Evolutionary conservation across 139 green algal species (phyloP).

Genomic region (Volvox reticuliferus): DNA sequence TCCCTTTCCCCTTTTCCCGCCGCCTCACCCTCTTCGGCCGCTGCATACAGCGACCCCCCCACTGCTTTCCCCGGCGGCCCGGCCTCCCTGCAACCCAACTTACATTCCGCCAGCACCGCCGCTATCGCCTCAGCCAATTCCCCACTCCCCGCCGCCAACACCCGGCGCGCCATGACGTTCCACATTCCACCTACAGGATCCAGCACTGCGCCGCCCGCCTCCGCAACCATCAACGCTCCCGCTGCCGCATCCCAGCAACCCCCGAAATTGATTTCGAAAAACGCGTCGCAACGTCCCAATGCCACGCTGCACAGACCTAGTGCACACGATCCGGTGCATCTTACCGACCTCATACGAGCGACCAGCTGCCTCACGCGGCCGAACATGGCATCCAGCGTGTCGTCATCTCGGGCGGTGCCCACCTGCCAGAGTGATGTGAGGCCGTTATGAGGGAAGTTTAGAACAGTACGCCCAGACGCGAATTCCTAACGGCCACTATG

Average conservation of each 20-base stretch:
- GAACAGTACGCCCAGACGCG: too few species aligned
- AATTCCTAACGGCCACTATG: too few species aligned
- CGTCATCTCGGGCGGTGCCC: constrained; percentile 74
- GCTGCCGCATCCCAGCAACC: constrained; percentile 87
- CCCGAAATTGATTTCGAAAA: constrained; percentile 95
- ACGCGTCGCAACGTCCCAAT: constrained; percentile 89
- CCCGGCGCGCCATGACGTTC: constrained; percentile 81
- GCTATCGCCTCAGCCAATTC: constrained; percentile 62
- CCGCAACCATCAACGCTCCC: constrained; percentile 60
- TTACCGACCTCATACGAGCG: constrained; percentile 68
- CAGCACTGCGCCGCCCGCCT: constrained; percentile 87
- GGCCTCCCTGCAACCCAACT: constrained; percentile 45
- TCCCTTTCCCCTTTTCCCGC: not conserved
- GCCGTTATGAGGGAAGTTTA: too few species aligned
- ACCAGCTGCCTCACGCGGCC: constrained; percentile 73
- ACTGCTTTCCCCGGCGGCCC: not conserved
- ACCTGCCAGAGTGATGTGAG: constrained; percentile 18
- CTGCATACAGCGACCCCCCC: not conserved
- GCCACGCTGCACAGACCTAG: constrained; percentile 89
- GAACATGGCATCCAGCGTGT: constrained; percentile 83
- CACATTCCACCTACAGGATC: constrained; percentile 87
- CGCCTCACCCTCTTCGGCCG: not conserved
- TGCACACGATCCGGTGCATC: constrained; percentile 93
- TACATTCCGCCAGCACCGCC: constrained; percentile 58
- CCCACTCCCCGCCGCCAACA: constrained; percentile 77